phyloP scores from a whole-genome alignment of 495 filamentous ascomycete genomes.

The Tuber calosporum region DNA sequence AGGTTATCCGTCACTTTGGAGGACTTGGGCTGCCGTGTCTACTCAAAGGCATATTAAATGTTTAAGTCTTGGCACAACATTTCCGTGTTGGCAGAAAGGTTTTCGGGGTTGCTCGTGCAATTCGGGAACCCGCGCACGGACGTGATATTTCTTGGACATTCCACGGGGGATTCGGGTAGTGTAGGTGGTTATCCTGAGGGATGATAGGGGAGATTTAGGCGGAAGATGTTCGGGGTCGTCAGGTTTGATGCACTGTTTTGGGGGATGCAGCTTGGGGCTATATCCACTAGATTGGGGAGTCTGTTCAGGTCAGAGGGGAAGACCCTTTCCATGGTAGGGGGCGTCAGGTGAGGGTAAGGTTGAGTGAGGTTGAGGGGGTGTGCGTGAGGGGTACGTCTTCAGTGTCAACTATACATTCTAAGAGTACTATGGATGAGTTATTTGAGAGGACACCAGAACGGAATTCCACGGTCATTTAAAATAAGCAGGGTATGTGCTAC shows the following conservation, averaged over 20 bases:
- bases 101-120: slow-evolving; percentile 70
- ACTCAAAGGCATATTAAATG: slow-evolving; percentile 84
- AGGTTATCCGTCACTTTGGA: no score
- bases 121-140: slow-evolving; percentile 70
- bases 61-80: slow-evolving; percentile 77
- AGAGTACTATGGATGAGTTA: no score
- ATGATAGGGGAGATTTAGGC: slow-evolving; percentile 43
- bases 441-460: no score
- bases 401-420: no score
- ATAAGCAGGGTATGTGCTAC: no score
- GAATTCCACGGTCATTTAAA: no score
- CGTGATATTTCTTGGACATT: slow-evolving; percentile 77
- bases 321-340: slow-evolving; percentile 29
- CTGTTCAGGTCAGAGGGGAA: slow-evolving; percentile 59
- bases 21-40: slow-evolving; percentile 65
- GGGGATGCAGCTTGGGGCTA: slow-evolving; percentile 80
- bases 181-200: slow-evolving; percentile 64
- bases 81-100: slow-evolving; percentile 65
- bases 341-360: no score
- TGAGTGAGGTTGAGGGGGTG: no score
- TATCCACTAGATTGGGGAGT: slow-evolving; percentile 68
- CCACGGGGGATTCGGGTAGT: slow-evolving; percentile 79
- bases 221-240: slow-evolving; percentile 74
- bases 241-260: slow-evolving; percentile 81
- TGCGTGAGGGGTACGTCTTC: no score